A percentile compares a stretch with the other conserved stretches of the same genome.
Evolutionary conservation across 345 rosid species (phyloP).

Genomic region (Murraya koenigii): DNA sequence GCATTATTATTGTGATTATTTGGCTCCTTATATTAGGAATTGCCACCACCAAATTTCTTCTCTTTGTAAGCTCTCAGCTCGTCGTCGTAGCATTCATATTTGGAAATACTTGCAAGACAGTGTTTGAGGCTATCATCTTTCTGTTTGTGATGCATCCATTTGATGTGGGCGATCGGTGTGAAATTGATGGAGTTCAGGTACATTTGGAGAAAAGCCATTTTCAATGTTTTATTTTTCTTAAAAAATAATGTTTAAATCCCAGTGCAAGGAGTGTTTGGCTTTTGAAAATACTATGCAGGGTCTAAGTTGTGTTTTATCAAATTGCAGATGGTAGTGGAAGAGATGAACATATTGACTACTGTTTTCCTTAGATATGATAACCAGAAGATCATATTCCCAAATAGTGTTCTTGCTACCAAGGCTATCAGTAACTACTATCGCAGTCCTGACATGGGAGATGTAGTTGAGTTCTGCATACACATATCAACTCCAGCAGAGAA

Average conservation of each 20-base stretch:
- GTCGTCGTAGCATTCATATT: slow-evolving; percentile 72
- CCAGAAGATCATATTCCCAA: slow-evolving; percentile 63
- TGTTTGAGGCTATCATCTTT: slow-evolving; percentile 82
- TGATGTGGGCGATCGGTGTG: slow-evolving; percentile 90
- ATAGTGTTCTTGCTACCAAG: slow-evolving; percentile 67
- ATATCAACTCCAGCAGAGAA: slow-evolving; percentile 72
- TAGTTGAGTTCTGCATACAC: slow-evolving; percentile 74
- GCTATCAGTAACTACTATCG: slow-evolving; percentile 76
- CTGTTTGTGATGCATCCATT: slow-evolving; percentile 85
- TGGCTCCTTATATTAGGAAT: slow-evolving; percentile 84
- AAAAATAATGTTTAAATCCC: neutral
- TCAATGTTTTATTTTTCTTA: neutral
- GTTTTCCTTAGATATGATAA: slow-evolving; percentile 83
- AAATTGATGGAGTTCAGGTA: slow-evolving; percentile 84
- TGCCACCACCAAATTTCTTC: slow-evolving; percentile 70
- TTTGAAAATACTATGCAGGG: neutral
- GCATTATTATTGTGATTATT: slow-evolving; percentile 50
- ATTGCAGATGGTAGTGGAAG: slow-evolving; percentile 83
- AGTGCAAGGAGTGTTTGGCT: neutral
- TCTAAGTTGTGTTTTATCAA: neutral
- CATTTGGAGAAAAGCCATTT: neutral
- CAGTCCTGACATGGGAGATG: slow-evolving; percentile 92
- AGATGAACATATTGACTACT: slow-evolving; percentile 90
- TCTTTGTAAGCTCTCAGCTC: slow-evolving; percentile 79
- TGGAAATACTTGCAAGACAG: slow-evolving; percentile 81